Conservation (phyloP, 1,284 basidiomycete genomes). For the Sporisorium iseilematis-ciliati region DNA sequence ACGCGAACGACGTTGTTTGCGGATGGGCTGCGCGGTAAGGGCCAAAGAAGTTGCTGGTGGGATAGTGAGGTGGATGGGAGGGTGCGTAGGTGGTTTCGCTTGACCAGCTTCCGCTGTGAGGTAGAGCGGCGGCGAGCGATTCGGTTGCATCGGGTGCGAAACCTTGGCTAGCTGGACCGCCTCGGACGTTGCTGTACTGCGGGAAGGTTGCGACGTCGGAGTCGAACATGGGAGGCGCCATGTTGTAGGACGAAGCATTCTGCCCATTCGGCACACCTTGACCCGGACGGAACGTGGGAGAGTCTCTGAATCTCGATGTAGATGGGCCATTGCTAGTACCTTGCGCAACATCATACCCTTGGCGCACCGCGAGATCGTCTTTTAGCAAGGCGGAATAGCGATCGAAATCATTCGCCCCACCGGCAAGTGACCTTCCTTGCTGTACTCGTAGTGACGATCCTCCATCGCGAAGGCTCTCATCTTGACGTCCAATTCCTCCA, state of each 20-base stretch:
- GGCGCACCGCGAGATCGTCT: constrained; percentile 6
- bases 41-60: background rate
- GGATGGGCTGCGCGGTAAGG: background rate
- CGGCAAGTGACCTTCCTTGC: background rate
- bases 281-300: background rate
- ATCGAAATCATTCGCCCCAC: background rate
- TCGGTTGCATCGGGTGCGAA: constrained; percentile 19
- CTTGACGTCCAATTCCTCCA: background rate
- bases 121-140: constrained; percentile 31
- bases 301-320: background rate
- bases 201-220: background rate
- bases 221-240: constrained; percentile 12
- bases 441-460: background rate
- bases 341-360: constrained; percentile 19
- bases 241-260: background rate
- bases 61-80: background rate
- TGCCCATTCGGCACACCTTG: background rate
- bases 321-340: background rate
- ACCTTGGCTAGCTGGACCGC: background rate
- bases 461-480: background rate
- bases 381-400: constrained; percentile 12
- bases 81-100: background rate
- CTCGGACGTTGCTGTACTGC: constrained; percentile 4
- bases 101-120: background rate
- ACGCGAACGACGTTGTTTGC: constrained; percentile 1